Evolutionary conservation across 2,329 filamentous ascomycete genomes (phyloP).

Genomic region (Grosmannia clavigera): DNA sequence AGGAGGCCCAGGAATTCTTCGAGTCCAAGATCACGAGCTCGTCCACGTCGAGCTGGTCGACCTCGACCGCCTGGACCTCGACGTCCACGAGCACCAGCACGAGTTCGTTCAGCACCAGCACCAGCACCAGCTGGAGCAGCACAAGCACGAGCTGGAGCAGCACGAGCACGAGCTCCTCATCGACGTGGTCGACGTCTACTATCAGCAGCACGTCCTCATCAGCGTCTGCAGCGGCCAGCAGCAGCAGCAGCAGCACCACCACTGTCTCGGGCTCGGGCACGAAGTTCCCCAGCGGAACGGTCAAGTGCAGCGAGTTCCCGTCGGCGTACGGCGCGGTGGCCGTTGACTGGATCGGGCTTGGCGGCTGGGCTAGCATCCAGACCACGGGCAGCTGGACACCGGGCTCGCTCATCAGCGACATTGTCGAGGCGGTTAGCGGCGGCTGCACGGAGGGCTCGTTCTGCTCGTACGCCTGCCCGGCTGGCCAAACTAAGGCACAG

Average conservation of each 20-base stretch:
- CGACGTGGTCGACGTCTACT: slow-evolving; percentile 44
- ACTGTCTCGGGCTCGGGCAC: slow-evolving; percentile 39
- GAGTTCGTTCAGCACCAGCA: slow-evolving; percentile 48
- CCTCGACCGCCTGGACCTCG: slow-evolving; percentile 27
- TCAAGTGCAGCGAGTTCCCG: slow-evolving; percentile 65
- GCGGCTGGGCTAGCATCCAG: slow-evolving; percentile 75
- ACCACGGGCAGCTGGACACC: slow-evolving; percentile 35
- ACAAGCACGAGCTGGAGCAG: slow-evolving; percentile 30
- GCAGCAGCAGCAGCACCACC: neutral
- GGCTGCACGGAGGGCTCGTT: slow-evolving; percentile 52
- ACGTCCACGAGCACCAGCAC: neutral
- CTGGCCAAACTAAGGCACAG: slow-evolving; percentile 84
- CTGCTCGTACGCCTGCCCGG: slow-evolving; percentile 90
- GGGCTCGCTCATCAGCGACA: slow-evolving; percentile 46
- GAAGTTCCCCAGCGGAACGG: slow-evolving; percentile 62
- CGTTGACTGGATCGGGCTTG: slow-evolving; percentile 54
- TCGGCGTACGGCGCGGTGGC: slow-evolving; percentile 66
- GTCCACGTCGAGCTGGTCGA: slow-evolving; percentile 13
- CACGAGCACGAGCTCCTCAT: slow-evolving; percentile 42
- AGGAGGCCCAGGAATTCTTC: slow-evolving; percentile 35
- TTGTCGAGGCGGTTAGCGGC: slow-evolving; percentile 50
- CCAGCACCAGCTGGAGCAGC: slow-evolving; percentile 10
- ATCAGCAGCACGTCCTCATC: neutral
- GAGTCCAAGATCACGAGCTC: slow-evolving; percentile 28
- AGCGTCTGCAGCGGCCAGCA: neutral